Evolutionary conservation across 108 stramenopile species (phyloP).

Genomic region (Epipyxis sp.): DNA sequence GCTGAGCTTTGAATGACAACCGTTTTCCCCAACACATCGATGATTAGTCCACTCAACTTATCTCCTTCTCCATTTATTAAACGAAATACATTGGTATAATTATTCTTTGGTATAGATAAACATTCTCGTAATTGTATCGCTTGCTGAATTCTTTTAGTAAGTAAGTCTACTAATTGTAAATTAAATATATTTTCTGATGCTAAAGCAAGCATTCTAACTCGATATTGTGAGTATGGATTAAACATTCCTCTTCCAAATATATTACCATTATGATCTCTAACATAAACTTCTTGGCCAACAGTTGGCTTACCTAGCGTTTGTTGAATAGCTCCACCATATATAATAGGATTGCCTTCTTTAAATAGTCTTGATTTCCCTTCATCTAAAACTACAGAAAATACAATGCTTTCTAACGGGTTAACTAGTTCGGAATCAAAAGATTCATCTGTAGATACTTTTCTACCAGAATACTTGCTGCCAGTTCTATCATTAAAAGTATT

Average conservation of each 20-base stretch:
- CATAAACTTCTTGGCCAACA: constrained; percentile 4
- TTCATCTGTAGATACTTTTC: background rate
- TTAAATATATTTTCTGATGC: background rate
- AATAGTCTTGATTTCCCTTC: background rate
- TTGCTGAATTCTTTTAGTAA: constrained; percentile 57
- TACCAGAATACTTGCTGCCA: no score
- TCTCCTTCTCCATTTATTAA: constrained; percentile 92
- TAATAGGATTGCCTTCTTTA: constrained; percentile 16
- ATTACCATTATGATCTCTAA: background rate
- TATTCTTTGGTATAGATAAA: constrained; percentile 47
- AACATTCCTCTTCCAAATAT: constrained; percentile 71
- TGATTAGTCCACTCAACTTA: constrained; percentile 76
- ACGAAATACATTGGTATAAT: constrained; percentile 73
- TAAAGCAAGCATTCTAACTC: constrained; percentile 63
- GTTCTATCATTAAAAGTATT: no score
- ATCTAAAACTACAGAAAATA: background rate
- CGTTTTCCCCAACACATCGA: constrained; percentile 73
- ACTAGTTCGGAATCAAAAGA: background rate
- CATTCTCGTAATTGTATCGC: constrained; percentile 21
- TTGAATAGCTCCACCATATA: background rate
- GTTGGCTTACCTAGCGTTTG: background rate
- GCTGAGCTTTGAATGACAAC: constrained; percentile 77
- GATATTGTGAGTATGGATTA: constrained; percentile 76
- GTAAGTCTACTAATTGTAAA: constrained; percentile 47
- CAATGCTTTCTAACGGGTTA: background rate